Evolutionary conservation across 495 filamentous ascomycete genomes (phyloP).

Genomic region (Haplographium delicatum): DNA sequence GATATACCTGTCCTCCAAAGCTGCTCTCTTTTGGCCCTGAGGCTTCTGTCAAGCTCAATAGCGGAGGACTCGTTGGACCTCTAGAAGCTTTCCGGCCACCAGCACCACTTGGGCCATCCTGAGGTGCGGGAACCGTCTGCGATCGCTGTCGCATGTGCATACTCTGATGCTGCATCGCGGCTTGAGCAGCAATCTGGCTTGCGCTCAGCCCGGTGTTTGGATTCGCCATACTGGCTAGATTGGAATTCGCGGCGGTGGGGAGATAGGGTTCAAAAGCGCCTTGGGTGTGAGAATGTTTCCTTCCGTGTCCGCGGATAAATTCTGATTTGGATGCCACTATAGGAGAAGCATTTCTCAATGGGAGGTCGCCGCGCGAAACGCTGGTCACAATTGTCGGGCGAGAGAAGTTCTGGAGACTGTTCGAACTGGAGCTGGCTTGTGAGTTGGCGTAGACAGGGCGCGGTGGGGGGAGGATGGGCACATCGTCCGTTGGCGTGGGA

Average conservation of each 20-base stretch:
- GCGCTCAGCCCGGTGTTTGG: constrained; percentile 52
- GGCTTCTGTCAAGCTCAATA: constrained; percentile 48
- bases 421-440: constrained; percentile 23
- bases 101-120: constrained; percentile 30
- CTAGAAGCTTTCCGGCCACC: constrained; percentile 15
- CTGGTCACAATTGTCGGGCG: constrained; percentile 30
- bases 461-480: constrained; percentile 8
- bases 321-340: constrained; percentile 5
- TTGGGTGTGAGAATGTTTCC: constrained; percentile 65
- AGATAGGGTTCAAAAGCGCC: constrained; percentile 87
- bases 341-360: constrained; percentile 21
- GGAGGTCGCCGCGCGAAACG: constrained; percentile 8
- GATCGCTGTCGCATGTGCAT: constrained; percentile 63
- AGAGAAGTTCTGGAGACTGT: constrained; percentile 50
- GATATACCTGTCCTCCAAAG: constrained; percentile 50
- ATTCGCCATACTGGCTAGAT: constrained; percentile 30
- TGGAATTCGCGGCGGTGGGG: constrained; percentile 59
- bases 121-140: constrained; percentile 54
- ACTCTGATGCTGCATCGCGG: constrained; percentile 72
- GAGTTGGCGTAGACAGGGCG: constrained; percentile 12
- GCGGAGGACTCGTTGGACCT: constrained; percentile 42
- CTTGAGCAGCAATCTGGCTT: constrained; percentile 85
- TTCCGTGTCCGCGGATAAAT: constrained; percentile 33
- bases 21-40: constrained; percentile 49
- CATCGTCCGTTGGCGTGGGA: not conserved